Evolutionary conservation across 352 stramenopile species (phyloP).

Genomic region (Globisporangium nunn): DNA sequence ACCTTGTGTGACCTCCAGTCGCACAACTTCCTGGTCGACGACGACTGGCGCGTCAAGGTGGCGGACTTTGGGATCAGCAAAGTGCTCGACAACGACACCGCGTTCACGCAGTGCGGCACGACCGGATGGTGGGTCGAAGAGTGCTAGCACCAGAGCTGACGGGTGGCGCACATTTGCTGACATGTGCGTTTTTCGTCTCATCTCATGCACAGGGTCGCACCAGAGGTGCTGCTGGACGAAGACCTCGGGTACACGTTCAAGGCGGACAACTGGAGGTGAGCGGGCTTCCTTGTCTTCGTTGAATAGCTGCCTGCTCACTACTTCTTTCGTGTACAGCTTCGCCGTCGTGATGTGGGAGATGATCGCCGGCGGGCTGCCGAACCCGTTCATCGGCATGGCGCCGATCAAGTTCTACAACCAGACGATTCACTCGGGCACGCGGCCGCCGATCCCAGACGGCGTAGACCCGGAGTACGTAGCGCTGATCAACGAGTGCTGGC

Average conservation of each 20-base stretch:
- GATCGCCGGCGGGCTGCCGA: conserved; percentile 71
- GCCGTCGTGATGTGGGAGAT: conserved; percentile 90
- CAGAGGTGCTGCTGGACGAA: conserved; percentile 85
- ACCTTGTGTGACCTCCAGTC: conserved; percentile 27
- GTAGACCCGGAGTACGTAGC: conserved; percentile 64
- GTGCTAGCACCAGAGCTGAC: neutral
- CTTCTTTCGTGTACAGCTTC: conserved; percentile 41
- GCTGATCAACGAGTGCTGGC: conserved; percentile 82
- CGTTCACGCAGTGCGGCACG: conserved; percentile 83
- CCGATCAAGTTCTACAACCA: conserved; percentile 90
- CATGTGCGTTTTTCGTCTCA: neutral
- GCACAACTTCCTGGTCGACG: conserved; percentile 87
- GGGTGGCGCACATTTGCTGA: neutral
- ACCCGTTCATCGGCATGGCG: conserved; percentile 86
- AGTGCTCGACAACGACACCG: conserved; percentile 76
- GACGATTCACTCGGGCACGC: conserved; percentile 69
- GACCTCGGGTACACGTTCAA: conserved; percentile 87
- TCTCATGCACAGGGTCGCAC: conserved; percentile 54
- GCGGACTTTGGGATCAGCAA: conserved; percentile 88
- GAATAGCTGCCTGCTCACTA: neutral
- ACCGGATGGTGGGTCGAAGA: conserved; percentile 60
- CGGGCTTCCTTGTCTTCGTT: neutral
- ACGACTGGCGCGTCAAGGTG: conserved; percentile 87
- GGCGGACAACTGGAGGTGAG: conserved; percentile 85
- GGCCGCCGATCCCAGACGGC: conserved; percentile 59